Evolutionary conservation across 2,329 filamentous ascomycete genomes (phyloP).

Genomic region (Aspergillaceae sp.): DNA sequence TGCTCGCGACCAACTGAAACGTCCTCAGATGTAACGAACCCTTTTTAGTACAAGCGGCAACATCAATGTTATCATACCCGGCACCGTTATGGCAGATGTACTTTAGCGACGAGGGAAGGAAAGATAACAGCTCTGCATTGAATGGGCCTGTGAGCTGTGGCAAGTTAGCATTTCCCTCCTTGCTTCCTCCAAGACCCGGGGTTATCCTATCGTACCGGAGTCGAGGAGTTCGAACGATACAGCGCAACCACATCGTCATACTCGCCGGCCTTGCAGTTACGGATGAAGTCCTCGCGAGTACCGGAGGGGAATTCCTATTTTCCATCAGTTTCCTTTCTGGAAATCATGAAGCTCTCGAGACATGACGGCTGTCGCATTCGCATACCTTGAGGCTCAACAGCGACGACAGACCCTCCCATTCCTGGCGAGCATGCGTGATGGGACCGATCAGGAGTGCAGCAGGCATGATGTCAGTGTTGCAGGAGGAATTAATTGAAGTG

Average conservation of each 20-base stretch:
- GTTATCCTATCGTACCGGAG: slow-evolving; percentile 25
- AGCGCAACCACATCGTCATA: slow-evolving; percentile 50
- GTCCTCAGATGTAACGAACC: slow-evolving; percentile 12
- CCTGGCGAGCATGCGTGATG: slow-evolving; percentile 35
- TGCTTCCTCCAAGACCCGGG: neutral
- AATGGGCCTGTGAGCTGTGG: slow-evolving; percentile 39
- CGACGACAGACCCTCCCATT: slow-evolving; percentile 36
- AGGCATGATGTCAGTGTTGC: slow-evolving; percentile 21
- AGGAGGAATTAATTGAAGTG: no score
- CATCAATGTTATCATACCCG: slow-evolving; percentile 54
- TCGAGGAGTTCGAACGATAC: slow-evolving; percentile 52
- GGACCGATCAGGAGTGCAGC: slow-evolving; percentile 38
- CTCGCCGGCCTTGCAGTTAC: slow-evolving; percentile 45
- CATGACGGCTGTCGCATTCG: neutral
- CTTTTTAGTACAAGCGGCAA: slow-evolving; percentile 43
- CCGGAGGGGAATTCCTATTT: slow-evolving; percentile 46
- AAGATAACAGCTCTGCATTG: slow-evolving; percentile 39
- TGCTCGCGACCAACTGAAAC: no score
- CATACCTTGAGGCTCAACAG: slow-evolving; percentile 34
- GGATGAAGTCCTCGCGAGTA: slow-evolving; percentile 47
- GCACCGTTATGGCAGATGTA: slow-evolving; percentile 50
- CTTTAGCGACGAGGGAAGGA: slow-evolving; percentile 38
- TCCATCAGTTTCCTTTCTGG: neutral
- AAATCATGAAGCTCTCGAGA: neutral
- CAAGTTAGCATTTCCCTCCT: neutral